These are phyloP conservation scores for Venturia nashicola DNA, from an alignment of 2,329 filamentous ascomycete species.

Conservation along the genomic window DNA sequence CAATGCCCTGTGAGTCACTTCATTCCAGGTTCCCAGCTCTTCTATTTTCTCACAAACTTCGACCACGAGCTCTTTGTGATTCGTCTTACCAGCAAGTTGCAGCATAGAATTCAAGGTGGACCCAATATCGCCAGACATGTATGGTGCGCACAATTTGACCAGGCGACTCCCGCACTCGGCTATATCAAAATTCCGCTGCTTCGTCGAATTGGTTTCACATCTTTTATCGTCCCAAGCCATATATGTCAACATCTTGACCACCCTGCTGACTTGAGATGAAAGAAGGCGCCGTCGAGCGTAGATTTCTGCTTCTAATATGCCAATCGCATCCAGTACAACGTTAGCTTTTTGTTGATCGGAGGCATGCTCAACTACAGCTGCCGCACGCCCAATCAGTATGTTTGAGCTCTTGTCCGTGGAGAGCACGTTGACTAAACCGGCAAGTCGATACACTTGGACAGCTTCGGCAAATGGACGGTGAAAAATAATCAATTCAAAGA, in stretches of 20 bases:
- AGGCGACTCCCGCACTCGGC: neutral
- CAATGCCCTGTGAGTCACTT: neutral
- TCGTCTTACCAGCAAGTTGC: neutral
- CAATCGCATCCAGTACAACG: neutral
- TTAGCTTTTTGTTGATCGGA: neutral
- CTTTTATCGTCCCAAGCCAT: neutral
- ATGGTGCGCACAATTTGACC: neutral
- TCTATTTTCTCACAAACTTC: neutral
- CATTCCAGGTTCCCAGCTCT: neutral
- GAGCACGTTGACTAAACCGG: constrained; percentile 28
- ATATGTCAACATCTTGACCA: neutral
- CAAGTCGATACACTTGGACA: constrained; percentile 35
- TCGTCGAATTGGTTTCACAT: neutral
- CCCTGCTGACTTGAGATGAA: neutral
- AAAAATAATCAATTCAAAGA: constrained; percentile 33
- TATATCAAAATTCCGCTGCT: neutral
- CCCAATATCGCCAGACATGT: neutral
- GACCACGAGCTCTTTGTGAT: neutral
- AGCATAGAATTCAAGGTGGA: neutral
- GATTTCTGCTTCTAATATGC: neutral
- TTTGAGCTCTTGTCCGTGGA: neutral
- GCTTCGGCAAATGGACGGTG: constrained; percentile 34
- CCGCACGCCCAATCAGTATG: neutral
- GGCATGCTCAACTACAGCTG: neutral
- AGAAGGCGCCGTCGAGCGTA: neutral